Conservation (phyloP, 805 yeast genomes). For the Zygoascus flipseniorum region DNA sequence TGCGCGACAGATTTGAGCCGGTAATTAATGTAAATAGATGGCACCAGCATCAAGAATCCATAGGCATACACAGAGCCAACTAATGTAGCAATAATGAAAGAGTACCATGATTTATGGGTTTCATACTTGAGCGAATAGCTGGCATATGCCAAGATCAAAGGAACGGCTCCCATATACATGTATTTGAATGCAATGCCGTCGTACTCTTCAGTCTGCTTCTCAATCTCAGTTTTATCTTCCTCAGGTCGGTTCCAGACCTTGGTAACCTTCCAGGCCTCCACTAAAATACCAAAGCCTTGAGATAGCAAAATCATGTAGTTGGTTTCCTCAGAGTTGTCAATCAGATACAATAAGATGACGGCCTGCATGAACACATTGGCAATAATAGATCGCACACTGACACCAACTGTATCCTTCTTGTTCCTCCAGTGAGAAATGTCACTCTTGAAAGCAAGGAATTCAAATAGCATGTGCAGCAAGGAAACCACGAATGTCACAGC, state of each 20-base stretch:
- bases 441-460: slow-evolving; percentile 35
- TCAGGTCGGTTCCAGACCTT: slow-evolving; percentile 32
- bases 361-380: slow-evolving; percentile 35
- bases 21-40: slow-evolving; percentile 35
- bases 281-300: slow-evolving; percentile 32
- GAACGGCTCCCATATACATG: slow-evolving; percentile 30
- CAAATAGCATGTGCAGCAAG: slow-evolving; percentile 31
- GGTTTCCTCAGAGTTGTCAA: slow-evolving; percentile 34
- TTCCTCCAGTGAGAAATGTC: slow-evolving; percentile 36
- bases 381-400: slow-evolving; percentile 32
- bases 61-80: slow-evolving; percentile 37
- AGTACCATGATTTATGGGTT: slow-evolving; percentile 37
- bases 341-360: slow-evolving; percentile 31
- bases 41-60: slow-evolving; percentile 34
- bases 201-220: slow-evolving; percentile 34
- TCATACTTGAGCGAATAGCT: slow-evolving; percentile 31
- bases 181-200: slow-evolving; percentile 34
- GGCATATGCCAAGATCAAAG: slow-evolving; percentile 32
- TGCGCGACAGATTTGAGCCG: slow-evolving; percentile 37
- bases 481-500: slow-evolving; percentile 29
- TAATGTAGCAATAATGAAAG: slow-evolving; percentile 32
- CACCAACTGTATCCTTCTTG: slow-evolving; percentile 34
- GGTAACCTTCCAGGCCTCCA: slow-evolving; percentile 38
- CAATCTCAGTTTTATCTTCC: slow-evolving; percentile 30
- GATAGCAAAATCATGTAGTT: slow-evolving; percentile 31